A percentile compares a stretch with the other conserved stretches of the same genome.
These are phyloP conservation scores for Xylariaceae sp. DNA, from an alignment of 2,329 filamentous ascomycete genomes.

Conservation along the genomic window DNA sequence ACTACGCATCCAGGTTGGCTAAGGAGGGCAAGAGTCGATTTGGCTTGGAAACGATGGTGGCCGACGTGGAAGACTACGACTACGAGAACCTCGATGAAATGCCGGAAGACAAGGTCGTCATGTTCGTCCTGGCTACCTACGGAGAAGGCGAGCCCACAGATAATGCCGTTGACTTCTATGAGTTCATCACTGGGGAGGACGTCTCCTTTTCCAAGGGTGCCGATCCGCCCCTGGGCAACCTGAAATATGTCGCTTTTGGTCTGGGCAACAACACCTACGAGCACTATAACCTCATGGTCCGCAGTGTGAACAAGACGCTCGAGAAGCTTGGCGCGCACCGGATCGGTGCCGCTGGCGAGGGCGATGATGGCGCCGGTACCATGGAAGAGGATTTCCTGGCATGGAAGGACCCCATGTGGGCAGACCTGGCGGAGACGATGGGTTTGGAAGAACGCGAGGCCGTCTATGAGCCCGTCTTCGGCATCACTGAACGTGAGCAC, in stretches of 20 bases:
- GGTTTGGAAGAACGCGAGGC: conserved; percentile 89
- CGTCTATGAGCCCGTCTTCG: conserved; percentile 89
- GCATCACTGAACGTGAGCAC: conserved; percentile 67
- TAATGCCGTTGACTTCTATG: conserved; percentile 98
- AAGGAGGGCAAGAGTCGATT: conserved; percentile 97
- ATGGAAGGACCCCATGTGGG: conserved; percentile 99
- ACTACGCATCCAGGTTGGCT: conserved; percentile 90
- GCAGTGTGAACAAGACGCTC: conserved; percentile 76
- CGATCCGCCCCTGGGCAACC: conserved; percentile 67
- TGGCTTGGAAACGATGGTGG: conserved; percentile 95
- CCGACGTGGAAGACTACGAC: conserved; percentile 96
- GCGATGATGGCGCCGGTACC: conserved; percentile 93
- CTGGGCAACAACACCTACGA: conserved; percentile 99
- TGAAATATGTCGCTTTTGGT: conserved; percentile 93
- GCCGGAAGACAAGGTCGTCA: conserved; percentile 80
- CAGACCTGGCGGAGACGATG: conserved; percentile 73
- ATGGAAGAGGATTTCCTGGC: conserved; percentile 99
- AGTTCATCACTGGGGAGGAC: conserved; percentile 82
- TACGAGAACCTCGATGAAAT: conserved; percentile 88
- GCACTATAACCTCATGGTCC: conserved; percentile 98
- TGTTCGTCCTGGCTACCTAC: conserved; percentile 96
- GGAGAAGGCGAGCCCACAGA: conserved; percentile 98
- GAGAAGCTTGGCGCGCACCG: conserved; percentile 74
- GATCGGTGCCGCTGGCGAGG: conserved; percentile 85
- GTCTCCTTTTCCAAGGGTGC: conserved; percentile 67